phyloP scores from a whole-genome alignment of 1,139 yeast species.

The Arxiozyma slooffiae region DNA sequence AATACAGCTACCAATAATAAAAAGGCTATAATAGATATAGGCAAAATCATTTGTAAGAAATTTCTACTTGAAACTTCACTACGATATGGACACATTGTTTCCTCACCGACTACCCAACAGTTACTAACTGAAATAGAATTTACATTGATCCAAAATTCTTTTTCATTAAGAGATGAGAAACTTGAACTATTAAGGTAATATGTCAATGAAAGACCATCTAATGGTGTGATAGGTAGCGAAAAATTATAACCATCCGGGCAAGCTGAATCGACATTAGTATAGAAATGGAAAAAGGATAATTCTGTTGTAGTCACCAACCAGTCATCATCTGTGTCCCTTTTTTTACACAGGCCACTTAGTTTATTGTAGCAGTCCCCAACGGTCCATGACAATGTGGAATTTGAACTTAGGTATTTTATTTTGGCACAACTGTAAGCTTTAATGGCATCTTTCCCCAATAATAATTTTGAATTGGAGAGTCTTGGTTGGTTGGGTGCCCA shows the following conservation, averaged over 20 bases:
- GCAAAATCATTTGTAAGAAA: slow-evolving; percentile 56
- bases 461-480: slow-evolving; percentile 12
- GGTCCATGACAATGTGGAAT: slow-evolving; percentile 43
- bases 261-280: slow-evolving; percentile 31
- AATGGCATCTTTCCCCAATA: slow-evolving; percentile 19
- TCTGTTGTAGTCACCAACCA: slow-evolving; percentile 39
- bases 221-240: slow-evolving; percentile 47
- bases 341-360: slow-evolving; percentile 49
- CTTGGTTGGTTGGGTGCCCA: slow-evolving; percentile 56
- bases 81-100: slow-evolving; percentile 71
- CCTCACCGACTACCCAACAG: slow-evolving; percentile 81
- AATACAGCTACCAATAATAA: slow-evolving; percentile 38
- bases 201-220: slow-evolving; percentile 36
- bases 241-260: slow-evolving; percentile 49
- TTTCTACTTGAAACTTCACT: slow-evolving; percentile 44
- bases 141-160: slow-evolving; percentile 63
- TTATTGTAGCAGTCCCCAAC: slow-evolving; percentile 55
- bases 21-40: slow-evolving; percentile 51
- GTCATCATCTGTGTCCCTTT: slow-evolving; percentile 31
- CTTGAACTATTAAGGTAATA: slow-evolving; percentile 13
- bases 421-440: slow-evolving; percentile 56
- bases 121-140: slow-evolving; percentile 64
- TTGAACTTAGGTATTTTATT: slow-evolving; percentile 14
- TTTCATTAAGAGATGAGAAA: slow-evolving; percentile 4
- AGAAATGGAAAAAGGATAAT: slow-evolving; percentile 40